These are phyloP conservation scores for Talaromyces sp. DNA, from an alignment of 2,329 filamentous ascomycete species.

Conservation along the genomic window DNA sequence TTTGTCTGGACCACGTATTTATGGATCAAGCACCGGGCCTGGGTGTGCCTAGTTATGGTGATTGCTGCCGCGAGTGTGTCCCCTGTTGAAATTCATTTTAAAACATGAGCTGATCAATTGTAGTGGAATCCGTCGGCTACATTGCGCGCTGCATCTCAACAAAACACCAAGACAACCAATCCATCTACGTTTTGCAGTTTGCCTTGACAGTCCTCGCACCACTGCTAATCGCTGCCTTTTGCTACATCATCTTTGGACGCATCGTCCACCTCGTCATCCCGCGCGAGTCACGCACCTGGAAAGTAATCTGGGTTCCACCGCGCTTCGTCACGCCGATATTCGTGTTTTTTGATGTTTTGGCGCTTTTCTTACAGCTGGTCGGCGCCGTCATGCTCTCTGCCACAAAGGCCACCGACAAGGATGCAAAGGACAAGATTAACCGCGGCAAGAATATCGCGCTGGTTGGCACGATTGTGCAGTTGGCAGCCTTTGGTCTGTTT, in stretches of 20 bases:
- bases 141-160: conserved; percentile 26
- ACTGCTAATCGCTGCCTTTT: conserved; percentile 35
- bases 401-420: conserved; percentile 15
- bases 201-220: conserved; percentile 34
- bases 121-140: conserved; percentile 37
- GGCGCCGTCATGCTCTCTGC: conserved; percentile 37
- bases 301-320: conserved; percentile 31
- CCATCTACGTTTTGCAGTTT: conserved; percentile 31
- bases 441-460: conserved; percentile 35
- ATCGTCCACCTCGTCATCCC: conserved; percentile 37
- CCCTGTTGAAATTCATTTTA: background rate
- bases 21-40: conserved; percentile 26
- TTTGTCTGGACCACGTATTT: conserved; percentile 23
- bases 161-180: conserved; percentile 16
- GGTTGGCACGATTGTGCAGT: conserved; percentile 38
- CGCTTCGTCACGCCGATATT: conserved; percentile 37
- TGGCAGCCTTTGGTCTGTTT: conserved; percentile 44
- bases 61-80: conserved; percentile 24
- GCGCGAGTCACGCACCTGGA: conserved; percentile 22
- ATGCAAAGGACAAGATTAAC: conserved; percentile 24
- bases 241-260: conserved; percentile 36
- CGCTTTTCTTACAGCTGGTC: conserved; percentile 32
- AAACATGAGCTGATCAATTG: background rate
- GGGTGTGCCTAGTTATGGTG: conserved; percentile 30
- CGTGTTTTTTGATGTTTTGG: conserved; percentile 35